phyloP scores from a whole-genome alignment of 768 basidiomycete genomes.

The Tulasnella sp. region DNA sequence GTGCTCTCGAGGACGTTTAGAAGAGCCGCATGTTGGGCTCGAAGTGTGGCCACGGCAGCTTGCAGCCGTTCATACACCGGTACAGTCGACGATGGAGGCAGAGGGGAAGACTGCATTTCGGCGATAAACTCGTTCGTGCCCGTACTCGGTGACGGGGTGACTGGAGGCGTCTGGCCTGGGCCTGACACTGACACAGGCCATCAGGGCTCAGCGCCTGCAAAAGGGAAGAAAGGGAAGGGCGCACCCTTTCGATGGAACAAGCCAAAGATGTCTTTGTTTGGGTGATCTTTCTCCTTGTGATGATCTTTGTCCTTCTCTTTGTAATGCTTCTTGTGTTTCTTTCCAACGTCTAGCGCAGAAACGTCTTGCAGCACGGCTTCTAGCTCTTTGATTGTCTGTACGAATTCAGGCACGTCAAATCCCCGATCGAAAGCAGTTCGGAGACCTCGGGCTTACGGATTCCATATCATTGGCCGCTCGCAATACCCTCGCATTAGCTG shows the following conservation, averaged over 20 bases:
- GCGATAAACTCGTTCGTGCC: not conserved
- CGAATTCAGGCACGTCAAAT: not conserved
- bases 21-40: conserved; percentile 55
- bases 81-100: conserved; percentile 31
- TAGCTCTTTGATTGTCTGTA: conserved; percentile 25
- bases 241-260: conserved; percentile 57
- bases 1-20: conserved; percentile 33
- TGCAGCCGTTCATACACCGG: conserved; percentile 42
- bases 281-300: conserved; percentile 23
- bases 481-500: conserved; percentile 49
- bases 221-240: conserved; percentile 22
- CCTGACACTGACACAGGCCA: not conserved
- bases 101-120: conserved; percentile 1
- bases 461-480: conserved; percentile 51
- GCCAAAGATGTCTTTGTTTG: conserved; percentile 46
- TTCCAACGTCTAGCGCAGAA: not conserved
- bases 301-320: conserved; percentile 27
- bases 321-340: conserved; percentile 10
- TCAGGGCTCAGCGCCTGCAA: not conserved
- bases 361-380: conserved; percentile 18
- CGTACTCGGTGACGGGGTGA: not conserved
- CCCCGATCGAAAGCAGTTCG: not conserved
- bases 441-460: not conserved
- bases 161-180: not conserved
- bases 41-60: conserved; percentile 50